A percentile compares a stretch with the other conserved stretches of the same genome.
Evolutionary conservation across 176 grass and related monocot species (phyloP).

Genomic region (Avena sativa): DNA sequence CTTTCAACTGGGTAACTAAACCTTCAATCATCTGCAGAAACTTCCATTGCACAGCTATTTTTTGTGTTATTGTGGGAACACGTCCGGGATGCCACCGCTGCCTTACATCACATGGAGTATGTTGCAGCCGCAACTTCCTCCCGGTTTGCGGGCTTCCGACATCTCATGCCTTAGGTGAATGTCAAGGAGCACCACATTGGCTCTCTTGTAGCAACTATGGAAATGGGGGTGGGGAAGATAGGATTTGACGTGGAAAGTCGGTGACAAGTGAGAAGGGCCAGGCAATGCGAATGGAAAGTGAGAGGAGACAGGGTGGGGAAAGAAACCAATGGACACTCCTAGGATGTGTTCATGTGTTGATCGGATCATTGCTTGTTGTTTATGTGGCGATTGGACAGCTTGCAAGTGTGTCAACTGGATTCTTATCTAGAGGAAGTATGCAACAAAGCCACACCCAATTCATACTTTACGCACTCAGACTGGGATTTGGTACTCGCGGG

Average conservation of each 20-base stretch:
- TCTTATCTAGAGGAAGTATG: background rate
- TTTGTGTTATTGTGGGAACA: background rate
- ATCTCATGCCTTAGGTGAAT: background rate
- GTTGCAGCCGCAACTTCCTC: background rate
- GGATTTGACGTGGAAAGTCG: slow-evolving; percentile 1
- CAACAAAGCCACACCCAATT: background rate
- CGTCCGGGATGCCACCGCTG: background rate
- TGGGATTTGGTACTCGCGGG: background rate
- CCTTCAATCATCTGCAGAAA: slow-evolving; percentile 4
- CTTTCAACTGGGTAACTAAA: background rate
- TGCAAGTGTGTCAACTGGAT: background rate
- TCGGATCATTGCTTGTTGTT: background rate
- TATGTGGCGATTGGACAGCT: background rate
- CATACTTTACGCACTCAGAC: background rate
- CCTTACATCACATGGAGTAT: background rate
- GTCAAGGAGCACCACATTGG: background rate
- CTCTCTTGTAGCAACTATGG: slow-evolving; percentile 14
- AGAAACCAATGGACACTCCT: background rate
- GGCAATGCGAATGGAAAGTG: background rate
- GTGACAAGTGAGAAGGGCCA: background rate
- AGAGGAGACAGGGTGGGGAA: background rate
- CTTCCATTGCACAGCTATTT: background rate
- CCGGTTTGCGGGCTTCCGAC: background rate
- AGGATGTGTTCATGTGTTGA: slow-evolving; percentile 1
- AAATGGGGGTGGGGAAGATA: background rate